Base-by-base conservation (phyloP, 78 protist species). In the Dictyostelium discoideum region DNA sequence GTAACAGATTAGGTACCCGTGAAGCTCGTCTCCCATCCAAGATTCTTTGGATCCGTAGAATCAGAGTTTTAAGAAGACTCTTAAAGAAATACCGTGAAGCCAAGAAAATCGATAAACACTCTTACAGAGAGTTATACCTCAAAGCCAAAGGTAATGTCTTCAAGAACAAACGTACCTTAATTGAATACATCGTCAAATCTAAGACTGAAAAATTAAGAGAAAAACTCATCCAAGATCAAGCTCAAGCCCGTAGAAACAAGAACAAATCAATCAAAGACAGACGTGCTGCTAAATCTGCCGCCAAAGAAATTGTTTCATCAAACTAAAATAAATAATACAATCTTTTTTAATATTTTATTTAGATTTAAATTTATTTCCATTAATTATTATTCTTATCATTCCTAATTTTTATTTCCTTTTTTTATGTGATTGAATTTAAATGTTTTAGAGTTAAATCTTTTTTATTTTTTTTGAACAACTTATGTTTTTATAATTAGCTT, bases 61-160 rank as follows among this genome's bases (percentile, higher is more conserved):
- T 89, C 98, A 96, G 99, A 44, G 99, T 99, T n/a, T 98, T 99
- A 26, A 97, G 99, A 67, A 98, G 99, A 83, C 97, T 99, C 29
- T 97, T 99, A 85, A 78, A 72, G 84, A 98, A 98, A 97, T 99
- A 99, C 99, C 98, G 99, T 77, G 99, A 96, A 85, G 80, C 94
- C 50, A 97, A 96, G 96, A 99, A 99, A 98, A 98, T 99, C 96
- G 99, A 99, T 97, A 96, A 87, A 85, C 98, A 98, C 97, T 80
- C 92, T 94, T 98, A 99, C 99, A 99, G 98, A 97, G 97, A 93
- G 42, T 96, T 99, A 67, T 99, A 99, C 98, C 73, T 98, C 89
- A 97, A 98, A 96, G 50, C 94, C 89, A 99, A 99, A 98, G 99
- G 99, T 97, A 99, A 99, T 98, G 98, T 86, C 73, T 99, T 99